Conservation (phyloP, 169 alveolate species). For the Eimeria sp. region DNA sequence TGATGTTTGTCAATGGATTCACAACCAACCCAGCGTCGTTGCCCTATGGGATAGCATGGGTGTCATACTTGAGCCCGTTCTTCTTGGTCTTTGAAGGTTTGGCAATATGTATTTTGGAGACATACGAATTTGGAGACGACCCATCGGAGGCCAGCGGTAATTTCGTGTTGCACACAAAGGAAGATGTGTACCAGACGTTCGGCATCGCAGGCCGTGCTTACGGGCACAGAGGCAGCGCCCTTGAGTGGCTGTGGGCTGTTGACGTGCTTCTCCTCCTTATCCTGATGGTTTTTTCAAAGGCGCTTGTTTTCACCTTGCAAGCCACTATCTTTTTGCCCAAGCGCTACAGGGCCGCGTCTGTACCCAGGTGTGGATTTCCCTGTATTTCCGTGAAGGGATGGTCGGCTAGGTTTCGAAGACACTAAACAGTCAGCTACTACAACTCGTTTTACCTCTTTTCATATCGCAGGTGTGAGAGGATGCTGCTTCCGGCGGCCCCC, state of each 20-base stretch:
- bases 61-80: constrained; percentile 62
- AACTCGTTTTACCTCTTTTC: not conserved
- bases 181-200: constrained; percentile 49
- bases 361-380: not conserved
- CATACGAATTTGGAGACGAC: constrained; percentile 4
- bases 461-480: not conserved
- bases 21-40: constrained; percentile 59
- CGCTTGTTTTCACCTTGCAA: constrained; percentile 39
- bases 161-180: constrained; percentile 20
- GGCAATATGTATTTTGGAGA: constrained; percentile 18
- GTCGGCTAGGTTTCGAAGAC: not conserved
- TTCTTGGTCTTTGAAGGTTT: constrained; percentile 61
- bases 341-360: constrained; percentile 36
- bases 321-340: constrained; percentile 32
- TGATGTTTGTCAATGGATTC: constrained; percentile 67
- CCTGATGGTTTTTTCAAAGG: constrained; percentile 19
- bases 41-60: constrained; percentile 32
- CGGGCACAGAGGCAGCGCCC: constrained; percentile 56
- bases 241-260: constrained; percentile 32
- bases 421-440: not conserved
- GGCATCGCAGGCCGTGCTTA: constrained; percentile 58
- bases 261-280: constrained; percentile 12
- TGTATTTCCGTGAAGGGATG: not conserved
- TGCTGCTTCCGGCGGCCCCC: not conserved
- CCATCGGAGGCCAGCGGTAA: constrained; percentile 40